Evolutionary conservation across 176 grass and related monocot genomes (phyloP), one percentile per base, ranked within the genome.

Genomic region (Cocos nucifera): DNA sequence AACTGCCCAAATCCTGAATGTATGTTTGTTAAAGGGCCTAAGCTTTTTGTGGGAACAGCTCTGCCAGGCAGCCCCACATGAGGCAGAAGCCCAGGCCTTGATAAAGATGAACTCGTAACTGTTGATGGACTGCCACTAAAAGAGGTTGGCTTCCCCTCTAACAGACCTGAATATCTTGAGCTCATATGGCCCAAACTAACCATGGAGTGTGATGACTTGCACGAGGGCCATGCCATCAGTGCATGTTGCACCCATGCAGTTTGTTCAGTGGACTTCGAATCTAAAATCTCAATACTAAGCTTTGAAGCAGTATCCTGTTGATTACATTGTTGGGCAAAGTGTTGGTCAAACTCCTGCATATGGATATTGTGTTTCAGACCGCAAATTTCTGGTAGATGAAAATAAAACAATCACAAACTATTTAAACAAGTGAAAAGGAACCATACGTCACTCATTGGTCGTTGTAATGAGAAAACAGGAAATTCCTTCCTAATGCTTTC

Each of bases 241-340:
- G 64, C 49, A 63, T 56, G 73, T 65, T 65, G 24, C 56, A 61
- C 57, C 30, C 61, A 54, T 7, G 75, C 67, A 51, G 57, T 54
- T 51, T 72, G 51, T 70, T 69, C 75, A 18, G 76, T 72, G 17
- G 56, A 56, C 50, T 50, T 54, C 63, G 76, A 73, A 44, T 63
- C 19, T 73, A 59, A 21, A 49, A 27, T 74, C 51, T 79, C 87
- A 60, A 56, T 86, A 63, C 65, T 73, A 58, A 77, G 66, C 77
- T 69, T 85, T 70, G 69, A 39, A 7, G 77, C 67, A 39, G 62
- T 48, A 49, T 79, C 82, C 56, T 22, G 61, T 44, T 66, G 35
- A 27, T 44, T 44, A 44, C 35, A 44, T 14, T 3, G 35, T 44
- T 44, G 35, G 35, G 14, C 35, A 61, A 58, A 59, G 50, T 0